Evolutionary conservation across 805 yeast genomes (phyloP).

Genomic region (Teunomyces lycoperdinae): DNA sequence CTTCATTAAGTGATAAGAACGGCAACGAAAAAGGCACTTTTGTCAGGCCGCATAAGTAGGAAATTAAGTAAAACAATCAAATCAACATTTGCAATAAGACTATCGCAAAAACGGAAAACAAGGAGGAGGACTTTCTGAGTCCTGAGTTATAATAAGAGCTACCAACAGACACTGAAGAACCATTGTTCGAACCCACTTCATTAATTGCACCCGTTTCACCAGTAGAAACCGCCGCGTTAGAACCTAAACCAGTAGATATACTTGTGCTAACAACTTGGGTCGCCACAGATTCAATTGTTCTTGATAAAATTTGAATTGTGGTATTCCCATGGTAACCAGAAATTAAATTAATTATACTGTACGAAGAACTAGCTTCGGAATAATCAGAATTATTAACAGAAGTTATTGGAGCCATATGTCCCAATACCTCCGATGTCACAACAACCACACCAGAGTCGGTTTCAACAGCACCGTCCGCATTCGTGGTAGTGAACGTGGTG

Average conservation of each 20-base stretch:
- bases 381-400: constrained; percentile 2
- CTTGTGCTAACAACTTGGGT: too few species aligned
- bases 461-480: constrained; percentile 11
- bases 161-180: not conserved
- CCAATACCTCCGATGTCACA: constrained; percentile 6
- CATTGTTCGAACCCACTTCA: not conserved
- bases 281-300: too few species aligned
- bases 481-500: constrained; percentile 14
- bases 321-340: too few species aligned
- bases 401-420: too few species aligned
- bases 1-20: too few species aligned
- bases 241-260: too few species aligned
- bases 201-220: not conserved
- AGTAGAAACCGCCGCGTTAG: not conserved
- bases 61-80: not conserved
- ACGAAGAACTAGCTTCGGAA: not conserved
- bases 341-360: too few species aligned
- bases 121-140: not conserved
- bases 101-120: not conserved
- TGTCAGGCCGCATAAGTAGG: not conserved
- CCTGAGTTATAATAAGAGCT: not conserved
- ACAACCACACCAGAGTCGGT: constrained; percentile 18
- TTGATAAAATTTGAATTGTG: too few species aligned
- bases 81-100: not conserved
- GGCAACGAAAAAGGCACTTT: not conserved